Conservation (phyloP, 169 alveolate genomes). For the Eimeria acervulina region DNA sequence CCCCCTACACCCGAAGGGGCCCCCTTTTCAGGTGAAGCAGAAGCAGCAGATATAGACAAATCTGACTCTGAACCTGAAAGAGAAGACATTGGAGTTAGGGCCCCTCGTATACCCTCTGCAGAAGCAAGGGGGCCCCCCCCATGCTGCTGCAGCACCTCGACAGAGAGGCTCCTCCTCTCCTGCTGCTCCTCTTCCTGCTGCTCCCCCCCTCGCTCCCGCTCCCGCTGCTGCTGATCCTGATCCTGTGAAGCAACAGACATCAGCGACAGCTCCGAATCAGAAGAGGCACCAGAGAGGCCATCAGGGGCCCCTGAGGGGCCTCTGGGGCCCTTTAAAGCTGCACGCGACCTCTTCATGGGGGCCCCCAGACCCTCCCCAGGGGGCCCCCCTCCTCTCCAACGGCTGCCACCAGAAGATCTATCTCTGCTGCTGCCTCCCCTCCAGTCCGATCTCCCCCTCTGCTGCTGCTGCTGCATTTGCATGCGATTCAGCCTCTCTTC, state of each 20-base stretch:
- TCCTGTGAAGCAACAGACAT: slow-evolving; percentile 61
- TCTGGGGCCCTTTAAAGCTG: background rate
- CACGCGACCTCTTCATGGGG: slow-evolving; percentile 20
- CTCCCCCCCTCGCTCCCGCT: background rate
- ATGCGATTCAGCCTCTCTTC: background rate
- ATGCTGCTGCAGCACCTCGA: slow-evolving; percentile 14
- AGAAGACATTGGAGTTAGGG: slow-evolving; percentile 53
- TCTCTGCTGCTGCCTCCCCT: slow-evolving; percentile 6
- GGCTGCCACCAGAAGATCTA: background rate
- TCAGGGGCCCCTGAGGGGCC: slow-evolving; percentile 1
- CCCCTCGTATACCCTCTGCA: background rate
- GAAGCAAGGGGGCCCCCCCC: background rate
- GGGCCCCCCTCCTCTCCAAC: slow-evolving; percentile 16
- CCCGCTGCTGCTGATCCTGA: background rate
- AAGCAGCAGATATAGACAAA: slow-evolving; percentile 19
- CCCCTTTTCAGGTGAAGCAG: background rate
- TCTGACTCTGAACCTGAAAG: slow-evolving; percentile 24
- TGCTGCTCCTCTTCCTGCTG: slow-evolving; percentile 38
- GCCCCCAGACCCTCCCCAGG: slow-evolving; percentile 28
- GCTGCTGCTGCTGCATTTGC: background rate
- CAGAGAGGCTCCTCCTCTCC: background rate
- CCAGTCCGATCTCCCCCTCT: slow-evolving; percentile 23
- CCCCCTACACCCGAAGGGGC: background rate
- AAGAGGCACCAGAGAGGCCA: slow-evolving; percentile 2
- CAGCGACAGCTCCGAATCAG: slow-evolving; percentile 49